Conservation (phyloP, 257 asterid genomes). For the Scutellaria baicalensis region DNA sequence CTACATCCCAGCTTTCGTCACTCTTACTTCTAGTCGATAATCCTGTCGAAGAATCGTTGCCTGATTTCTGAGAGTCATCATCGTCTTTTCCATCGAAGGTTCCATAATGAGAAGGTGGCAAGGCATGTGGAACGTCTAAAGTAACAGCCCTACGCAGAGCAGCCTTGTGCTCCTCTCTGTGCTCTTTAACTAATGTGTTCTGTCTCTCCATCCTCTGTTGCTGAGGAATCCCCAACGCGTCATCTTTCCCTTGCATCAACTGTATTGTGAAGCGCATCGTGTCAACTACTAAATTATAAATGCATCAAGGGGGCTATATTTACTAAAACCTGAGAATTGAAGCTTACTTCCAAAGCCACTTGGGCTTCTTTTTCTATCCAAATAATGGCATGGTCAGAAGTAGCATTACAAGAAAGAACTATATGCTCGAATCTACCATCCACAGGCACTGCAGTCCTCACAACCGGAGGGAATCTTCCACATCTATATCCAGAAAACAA, state of each 20-base stretch:
- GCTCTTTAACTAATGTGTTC: slow-evolving; percentile 53
- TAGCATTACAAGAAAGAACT: slow-evolving; percentile 82
- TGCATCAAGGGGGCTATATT: not conserved
- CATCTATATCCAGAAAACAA: slow-evolving; percentile 34
- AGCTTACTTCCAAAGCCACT: slow-evolving; percentile 63
- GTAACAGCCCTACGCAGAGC: slow-evolving; percentile 70
- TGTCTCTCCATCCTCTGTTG: slow-evolving; percentile 82
- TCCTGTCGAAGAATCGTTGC: slow-evolving; percentile 34
- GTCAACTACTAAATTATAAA: not conserved
- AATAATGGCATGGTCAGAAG: slow-evolving; percentile 84
- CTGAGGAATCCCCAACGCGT: slow-evolving; percentile 43
- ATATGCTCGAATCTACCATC: slow-evolving; percentile 94
- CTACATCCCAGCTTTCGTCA: slow-evolving; percentile 64
- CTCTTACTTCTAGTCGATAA: slow-evolving; percentile 31
- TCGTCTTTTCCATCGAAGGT: slow-evolving; percentile 42
- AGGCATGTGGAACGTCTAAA: slow-evolving; percentile 69
- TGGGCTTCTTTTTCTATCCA: slow-evolving; percentile 82
- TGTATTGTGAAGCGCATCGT: slow-evolving; percentile 9
- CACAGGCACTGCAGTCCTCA: slow-evolving; percentile 82
- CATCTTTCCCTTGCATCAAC: slow-evolving; percentile 65
- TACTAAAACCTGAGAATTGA: not conserved
- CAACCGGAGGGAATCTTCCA: slow-evolving; percentile 72
- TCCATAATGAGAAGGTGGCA: slow-evolving; percentile 60
- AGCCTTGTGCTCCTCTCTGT: slow-evolving; percentile 58
- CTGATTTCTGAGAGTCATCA: slow-evolving; percentile 15